Base-by-base conservation (phyloP, 192 early-diverging fungal genomes). In the Rhizophagus sp. region DNA sequence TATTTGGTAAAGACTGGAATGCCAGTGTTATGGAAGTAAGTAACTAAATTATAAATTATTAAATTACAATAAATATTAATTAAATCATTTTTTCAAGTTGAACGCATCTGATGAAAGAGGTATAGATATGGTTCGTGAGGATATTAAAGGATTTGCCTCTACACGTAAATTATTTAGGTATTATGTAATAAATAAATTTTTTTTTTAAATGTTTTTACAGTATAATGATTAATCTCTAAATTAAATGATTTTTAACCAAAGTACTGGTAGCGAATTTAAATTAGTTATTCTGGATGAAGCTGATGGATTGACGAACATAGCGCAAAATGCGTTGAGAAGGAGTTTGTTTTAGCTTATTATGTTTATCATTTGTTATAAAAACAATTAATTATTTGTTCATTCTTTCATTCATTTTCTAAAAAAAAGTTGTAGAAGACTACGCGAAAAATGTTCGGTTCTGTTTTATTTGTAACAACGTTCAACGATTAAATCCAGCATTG, bases 91-190 rank as follows among this genome's bases (percentile, higher is more conserved):
- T 15, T 47, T 44, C 3, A 66, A 95, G 92, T 88, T 98, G 47
- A 99, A 99, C 81, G 96, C 97, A 3, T 99, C 98, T 1, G 98
- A 99, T 81, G 97, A 98, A 75, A 94, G 98, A 73, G 98, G 98
- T 73, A 98, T 99, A 80, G 97, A 97, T 76, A 97, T 97, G 44
- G 97, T 99, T 27, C 89, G 98, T 17, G 96, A 99, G 63, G 96
- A 99, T 84, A 98, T 99, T 85, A 98, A 98, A 84, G 97, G 89
- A 68, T 99, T 98, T 94, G 96, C 98, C 7, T 96, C 95, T 76
- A 98, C 97, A 6, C 92, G 94, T 65, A 98, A 92, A 75, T 95
- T 99, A 49, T 97, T 97, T 80, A 92, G 84, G 90, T 81, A 70
- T 39, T 62, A 27, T 13, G 11, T 65, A 15, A 30, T 8, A 3